A percentile compares a stretch with the other conserved stretches of the same genome.
Evolutionary conservation across 2,329 filamentous ascomycete genomes (phyloP).

Genomic region (Diaporthe vexans): DNA sequence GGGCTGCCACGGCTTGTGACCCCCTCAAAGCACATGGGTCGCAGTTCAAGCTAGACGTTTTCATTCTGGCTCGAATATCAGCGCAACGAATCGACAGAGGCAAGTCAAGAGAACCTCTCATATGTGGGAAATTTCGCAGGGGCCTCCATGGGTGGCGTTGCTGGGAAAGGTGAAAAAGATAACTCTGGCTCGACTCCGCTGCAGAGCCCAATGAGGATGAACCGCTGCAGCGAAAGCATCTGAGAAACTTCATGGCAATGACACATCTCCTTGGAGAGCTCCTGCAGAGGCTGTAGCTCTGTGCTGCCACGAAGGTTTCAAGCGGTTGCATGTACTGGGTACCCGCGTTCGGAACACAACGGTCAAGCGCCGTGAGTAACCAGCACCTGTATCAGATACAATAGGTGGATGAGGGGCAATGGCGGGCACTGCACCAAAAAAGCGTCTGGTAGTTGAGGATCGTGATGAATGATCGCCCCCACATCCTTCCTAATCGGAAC

Average conservation of each 20-base stretch:
- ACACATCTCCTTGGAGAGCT: slow-evolving; percentile 15
- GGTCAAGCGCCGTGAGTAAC: neutral
- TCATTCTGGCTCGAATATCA: slow-evolving; percentile 17
- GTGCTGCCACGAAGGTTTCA: slow-evolving; percentile 24
- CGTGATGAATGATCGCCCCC: slow-evolving; percentile 23
- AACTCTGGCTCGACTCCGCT: neutral
- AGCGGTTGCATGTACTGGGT: neutral
- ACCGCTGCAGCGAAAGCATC: slow-evolving; percentile 17
- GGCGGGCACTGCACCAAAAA: slow-evolving; percentile 3
- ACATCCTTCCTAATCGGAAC: slow-evolving; percentile 17
- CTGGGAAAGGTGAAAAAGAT: neutral
- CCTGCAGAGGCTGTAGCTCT: slow-evolving; percentile 16
- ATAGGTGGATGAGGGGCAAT: neutral
- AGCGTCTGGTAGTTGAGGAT: neutral
- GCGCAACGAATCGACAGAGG: slow-evolving; percentile 9
- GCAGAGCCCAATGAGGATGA: slow-evolving; percentile 10
- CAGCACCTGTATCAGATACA: slow-evolving; percentile 23
- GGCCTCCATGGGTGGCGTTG: slow-evolving; percentile 4
- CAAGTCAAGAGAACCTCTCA: neutral
- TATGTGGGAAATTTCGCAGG: slow-evolving; percentile 5
- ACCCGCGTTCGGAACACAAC: neutral
- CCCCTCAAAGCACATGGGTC: neutral
- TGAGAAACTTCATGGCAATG: slow-evolving; percentile 10
- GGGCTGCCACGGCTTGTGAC: neutral
- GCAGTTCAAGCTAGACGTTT: neutral